Conservation (phyloP, 306 rosid genomes). For the Delonix regia region DNA sequence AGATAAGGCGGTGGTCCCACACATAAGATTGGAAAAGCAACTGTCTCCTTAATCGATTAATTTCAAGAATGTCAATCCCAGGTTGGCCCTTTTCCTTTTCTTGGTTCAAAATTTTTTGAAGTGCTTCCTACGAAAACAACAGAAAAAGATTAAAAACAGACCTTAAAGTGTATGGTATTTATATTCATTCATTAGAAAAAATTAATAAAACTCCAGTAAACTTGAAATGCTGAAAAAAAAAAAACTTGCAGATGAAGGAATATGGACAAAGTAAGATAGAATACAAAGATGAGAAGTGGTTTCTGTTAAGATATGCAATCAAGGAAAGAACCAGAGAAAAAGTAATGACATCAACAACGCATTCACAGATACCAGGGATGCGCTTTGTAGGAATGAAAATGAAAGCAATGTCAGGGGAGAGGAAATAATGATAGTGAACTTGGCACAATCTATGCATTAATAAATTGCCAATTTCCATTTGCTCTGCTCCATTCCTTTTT, state of each 20-base stretch:
- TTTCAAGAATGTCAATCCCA: slow-evolving; percentile 78
- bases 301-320: background rate
- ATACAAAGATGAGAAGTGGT: background rate
- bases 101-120: slow-evolving; percentile 57
- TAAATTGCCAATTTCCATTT: background rate
- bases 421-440: background rate
- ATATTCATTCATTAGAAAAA: slow-evolving; percentile 17
- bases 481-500: no score
- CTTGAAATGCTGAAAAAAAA: background rate
- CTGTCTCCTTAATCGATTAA: slow-evolving; percentile 80
- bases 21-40: slow-evolving; percentile 77
- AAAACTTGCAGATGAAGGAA: background rate
- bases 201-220: slow-evolving; percentile 25
- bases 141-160: slow-evolving; percentile 29
- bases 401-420: background rate
- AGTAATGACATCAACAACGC: background rate
- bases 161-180: slow-evolving; percentile 23
- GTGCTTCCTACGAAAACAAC: slow-evolving; percentile 60
- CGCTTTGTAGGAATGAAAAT: background rate
- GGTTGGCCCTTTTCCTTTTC: slow-evolving; percentile 67
- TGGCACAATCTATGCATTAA: background rate
- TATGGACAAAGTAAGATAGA: background rate
- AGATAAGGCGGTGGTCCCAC: slow-evolving; percentile 85
- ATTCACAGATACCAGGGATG: background rate
- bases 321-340: background rate